Evolutionary conservation across 2,329 filamentous ascomycete species (phyloP).

Genomic region (Cryoendolithus antarcticus): DNA sequence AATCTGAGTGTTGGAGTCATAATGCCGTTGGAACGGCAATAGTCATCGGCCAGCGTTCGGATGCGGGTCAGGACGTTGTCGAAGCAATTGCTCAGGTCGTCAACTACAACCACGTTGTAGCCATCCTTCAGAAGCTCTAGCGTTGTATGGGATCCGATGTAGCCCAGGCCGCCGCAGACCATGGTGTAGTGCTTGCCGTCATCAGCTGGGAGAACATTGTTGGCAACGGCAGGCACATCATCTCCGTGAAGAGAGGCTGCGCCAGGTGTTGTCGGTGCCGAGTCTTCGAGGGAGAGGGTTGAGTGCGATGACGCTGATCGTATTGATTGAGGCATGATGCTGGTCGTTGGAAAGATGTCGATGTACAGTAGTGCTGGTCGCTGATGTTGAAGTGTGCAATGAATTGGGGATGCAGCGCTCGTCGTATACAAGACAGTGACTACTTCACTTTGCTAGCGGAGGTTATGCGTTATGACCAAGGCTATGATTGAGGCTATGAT

Average conservation of each 20-base stretch:
- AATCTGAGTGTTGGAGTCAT: slow-evolving; percentile 34
- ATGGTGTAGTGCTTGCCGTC: slow-evolving; percentile 28
- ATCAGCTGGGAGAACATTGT: slow-evolving; percentile 4
- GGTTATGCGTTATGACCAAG: no score
- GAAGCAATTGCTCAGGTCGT: slow-evolving; percentile 34
- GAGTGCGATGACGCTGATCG: slow-evolving; percentile 3
- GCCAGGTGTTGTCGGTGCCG: slow-evolving; percentile 3
- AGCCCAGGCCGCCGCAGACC: slow-evolving; percentile 43
- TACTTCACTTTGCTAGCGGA: no score
- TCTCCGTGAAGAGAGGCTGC: neutral
- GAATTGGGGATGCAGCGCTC: no score
- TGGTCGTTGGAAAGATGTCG: neutral
- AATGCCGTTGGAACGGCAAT: slow-evolving; percentile 27
- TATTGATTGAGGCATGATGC: slow-evolving; percentile 7
- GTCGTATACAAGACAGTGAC: no score
- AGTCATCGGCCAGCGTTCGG: slow-evolving; percentile 22
- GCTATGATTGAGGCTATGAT: no score
- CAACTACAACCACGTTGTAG: slow-evolving; percentile 39
- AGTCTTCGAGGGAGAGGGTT: slow-evolving; percentile 6
- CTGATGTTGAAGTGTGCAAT: no score
- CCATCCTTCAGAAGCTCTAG: slow-evolving; percentile 42
- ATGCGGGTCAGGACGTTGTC: slow-evolving; percentile 27
- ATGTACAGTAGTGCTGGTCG: no score
- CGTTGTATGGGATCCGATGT: slow-evolving; percentile 45
- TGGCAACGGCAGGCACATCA: neutral